A percentile compares a stretch with the other conserved stretches of the same genome.
Conservation (phyloP, 1,284 basidiomycete species). For the Coniferiporia sulphurascens region DNA sequence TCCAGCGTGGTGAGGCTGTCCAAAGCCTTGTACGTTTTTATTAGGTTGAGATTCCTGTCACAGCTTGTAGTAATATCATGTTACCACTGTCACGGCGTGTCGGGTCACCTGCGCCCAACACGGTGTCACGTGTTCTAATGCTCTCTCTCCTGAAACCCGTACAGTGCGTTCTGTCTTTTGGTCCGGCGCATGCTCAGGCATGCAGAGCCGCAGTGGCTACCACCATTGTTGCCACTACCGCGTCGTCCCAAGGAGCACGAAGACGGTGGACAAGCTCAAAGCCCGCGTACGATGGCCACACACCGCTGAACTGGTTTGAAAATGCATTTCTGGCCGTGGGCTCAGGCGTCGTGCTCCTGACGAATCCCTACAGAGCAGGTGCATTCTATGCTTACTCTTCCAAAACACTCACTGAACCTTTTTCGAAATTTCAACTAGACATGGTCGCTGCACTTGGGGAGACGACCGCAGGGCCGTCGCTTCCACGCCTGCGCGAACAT, state of each 20-base stretch:
- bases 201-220: not conserved
- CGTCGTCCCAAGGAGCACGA: not conserved
- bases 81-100: not conserved
- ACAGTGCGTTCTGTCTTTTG: not conserved
- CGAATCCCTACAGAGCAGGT: constrained; percentile 85
- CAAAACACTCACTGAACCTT: constrained; percentile 4
- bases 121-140: constrained; percentile 6
- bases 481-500: constrained; percentile 73
- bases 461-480: constrained; percentile 78
- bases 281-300: constrained; percentile 66
- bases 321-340: constrained; percentile 84
- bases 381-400: constrained; percentile 28
- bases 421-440: constrained; percentile 44
- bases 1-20: not conserved
- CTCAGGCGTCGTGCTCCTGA: constrained; percentile 79
- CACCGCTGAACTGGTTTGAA: constrained; percentile 78
- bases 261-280: constrained; percentile 1
- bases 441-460: constrained; percentile 93
- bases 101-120: not conserved
- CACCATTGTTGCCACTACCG: not conserved
- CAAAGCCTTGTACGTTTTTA: not conserved
- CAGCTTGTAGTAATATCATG: not conserved
- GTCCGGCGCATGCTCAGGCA: not conserved
- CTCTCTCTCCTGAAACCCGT: not conserved
- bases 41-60: not conserved